Percentiles rank a stretch among this genome's conserved stretches.
These are phyloP conservation scores for Ophiosphaerella narmari DNA, from an alignment of 2,329 filamentous ascomycete species.

Conservation along the genomic window DNA sequence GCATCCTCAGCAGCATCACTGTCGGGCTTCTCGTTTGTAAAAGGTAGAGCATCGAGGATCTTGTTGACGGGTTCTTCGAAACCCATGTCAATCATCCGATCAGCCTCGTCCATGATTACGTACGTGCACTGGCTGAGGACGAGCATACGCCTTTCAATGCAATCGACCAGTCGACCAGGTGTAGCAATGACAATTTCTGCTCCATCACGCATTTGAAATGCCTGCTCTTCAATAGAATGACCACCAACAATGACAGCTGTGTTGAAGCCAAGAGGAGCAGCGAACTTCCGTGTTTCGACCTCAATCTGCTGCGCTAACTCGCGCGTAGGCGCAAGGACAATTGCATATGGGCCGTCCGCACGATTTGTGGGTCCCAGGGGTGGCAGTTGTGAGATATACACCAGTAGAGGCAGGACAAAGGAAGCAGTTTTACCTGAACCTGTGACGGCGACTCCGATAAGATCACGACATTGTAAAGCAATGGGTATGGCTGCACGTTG, in stretches of 20 bases:
- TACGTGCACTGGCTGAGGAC: slow-evolving; percentile 97
- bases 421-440: slow-evolving; percentile 98
- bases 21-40: slow-evolving; percentile 93
- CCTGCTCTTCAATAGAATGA: slow-evolving; percentile 91
- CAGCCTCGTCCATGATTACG: slow-evolving; percentile 98
- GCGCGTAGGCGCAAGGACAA: slow-evolving; percentile 94
- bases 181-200: slow-evolving; percentile 99
- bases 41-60: slow-evolving; percentile 91
- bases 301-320: slow-evolving; percentile 98
- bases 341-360: slow-evolving; percentile 95
- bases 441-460: slow-evolving; percentile 98
- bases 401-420: slow-evolving; percentile 87
- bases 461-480: slow-evolving; percentile 85
- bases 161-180: slow-evolving; percentile 94
- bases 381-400: slow-evolving; percentile 91
- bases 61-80: slow-evolving; percentile 98
- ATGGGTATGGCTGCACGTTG: slow-evolving; percentile 96
- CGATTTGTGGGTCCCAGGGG: slow-evolving; percentile 83
- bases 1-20: slow-evolving; percentile 88
- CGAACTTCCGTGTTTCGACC: slow-evolving; percentile 90
- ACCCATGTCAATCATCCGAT: slow-evolving; percentile 97
- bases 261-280: slow-evolving; percentile 85
- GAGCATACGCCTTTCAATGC: slow-evolving; percentile 88
- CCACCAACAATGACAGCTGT: slow-evolving; percentile 98
- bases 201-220: slow-evolving; percentile 85